Base-by-base conservation (phyloP, 2,329 filamentous ascomycete genomes). In the Paecilomyces fulvus region DNA sequence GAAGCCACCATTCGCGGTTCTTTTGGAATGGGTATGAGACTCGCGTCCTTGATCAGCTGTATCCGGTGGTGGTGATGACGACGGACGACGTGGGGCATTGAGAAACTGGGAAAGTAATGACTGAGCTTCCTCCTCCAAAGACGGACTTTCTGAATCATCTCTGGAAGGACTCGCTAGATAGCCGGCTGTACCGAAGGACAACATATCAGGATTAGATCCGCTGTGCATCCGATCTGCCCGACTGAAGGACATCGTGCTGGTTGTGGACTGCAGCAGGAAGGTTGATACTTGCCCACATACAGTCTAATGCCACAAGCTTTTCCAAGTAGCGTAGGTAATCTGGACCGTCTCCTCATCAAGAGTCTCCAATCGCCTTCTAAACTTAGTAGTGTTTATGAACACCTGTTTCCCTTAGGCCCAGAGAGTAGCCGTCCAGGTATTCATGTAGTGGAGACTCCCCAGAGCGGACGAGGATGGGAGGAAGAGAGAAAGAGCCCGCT, bases 61-160 rank as follows among this genome's bases (percentile, higher is more conserved):
- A 7, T 17, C 37, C 14, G 37, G 37, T 8, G n/a, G n/a, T 43
- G 37, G 37, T 43, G 37, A 43, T 31, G 51, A 17, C 6, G 51
- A 43, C n/a, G 51, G 33, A 11, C 30, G 55, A 12, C 51, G 23
- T 7, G 61, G 52, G 28, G 54, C 52, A 51, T 55, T 57, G 55
- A 64, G 61, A 51, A 70, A 70, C 31, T 61, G 62, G 9, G 64
- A 62, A 17, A 70, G 63, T 14, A 70, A 51, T 9, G 60, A 52
- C 54, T 64, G 55, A 3, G 63, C 61, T 46, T 64, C 65, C 53
- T 62, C 61, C 25, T 60, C 55, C 14, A 63, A 17, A 12, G 56
- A 52, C 3, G 60, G 57, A 23, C 64, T 62, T 8, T 68, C 65
- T 12, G 63, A 61, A 48, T 55, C 53, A 20, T 55, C 17, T 12